A percentile compares a stretch with the other conserved stretches of the same genome.
Conservation (phyloP, 768 basidiomycete genomes). For the Amyloporia xantha region DNA sequence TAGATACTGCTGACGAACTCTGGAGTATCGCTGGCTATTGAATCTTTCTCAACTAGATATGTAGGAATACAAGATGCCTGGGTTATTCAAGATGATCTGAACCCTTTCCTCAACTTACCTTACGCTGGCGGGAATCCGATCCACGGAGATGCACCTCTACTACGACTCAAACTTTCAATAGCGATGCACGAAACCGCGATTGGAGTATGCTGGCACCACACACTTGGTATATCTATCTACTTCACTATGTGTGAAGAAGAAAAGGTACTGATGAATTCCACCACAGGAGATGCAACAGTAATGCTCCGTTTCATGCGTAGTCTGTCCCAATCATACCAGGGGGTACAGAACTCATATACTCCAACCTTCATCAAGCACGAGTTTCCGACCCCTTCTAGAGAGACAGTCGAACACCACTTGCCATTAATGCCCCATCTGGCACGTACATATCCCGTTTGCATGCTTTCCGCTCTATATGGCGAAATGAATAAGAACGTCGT, state of each 20-base stretch:
- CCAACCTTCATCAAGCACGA: slow-evolving; percentile 23
- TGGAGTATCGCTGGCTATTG: no score
- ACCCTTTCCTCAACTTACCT: neutral
- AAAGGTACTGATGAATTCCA: neutral
- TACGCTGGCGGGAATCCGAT: neutral
- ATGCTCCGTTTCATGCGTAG: slow-evolving; percentile 24
- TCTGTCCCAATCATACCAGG: slow-evolving; percentile 27
- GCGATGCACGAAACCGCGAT: slow-evolving; percentile 22
- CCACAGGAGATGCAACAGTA: slow-evolving; percentile 24
- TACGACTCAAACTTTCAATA: slow-evolving; percentile 24
- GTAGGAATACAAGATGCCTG: neutral
- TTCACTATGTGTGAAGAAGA: neutral
- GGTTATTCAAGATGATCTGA: slow-evolving; percentile 9
- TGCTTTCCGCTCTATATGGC: slow-evolving; percentile 14
- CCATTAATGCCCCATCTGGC: slow-evolving; percentile 23
- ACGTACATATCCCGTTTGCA: slow-evolving; percentile 10
- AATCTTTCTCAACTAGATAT: no score
- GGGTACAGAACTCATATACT: slow-evolving; percentile 1
- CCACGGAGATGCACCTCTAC: slow-evolving; percentile 2
- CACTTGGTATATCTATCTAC: slow-evolving; percentile 20
- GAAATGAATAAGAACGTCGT: slow-evolving; percentile 3
- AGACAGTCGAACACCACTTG: slow-evolving; percentile 12
- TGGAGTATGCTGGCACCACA: slow-evolving; percentile 30
- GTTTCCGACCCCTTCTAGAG: slow-evolving; percentile 14
- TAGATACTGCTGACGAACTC: no score